Evolutionary conservation across 106 monocot species (phyloP).

Genomic region (Allium sativum): DNA sequence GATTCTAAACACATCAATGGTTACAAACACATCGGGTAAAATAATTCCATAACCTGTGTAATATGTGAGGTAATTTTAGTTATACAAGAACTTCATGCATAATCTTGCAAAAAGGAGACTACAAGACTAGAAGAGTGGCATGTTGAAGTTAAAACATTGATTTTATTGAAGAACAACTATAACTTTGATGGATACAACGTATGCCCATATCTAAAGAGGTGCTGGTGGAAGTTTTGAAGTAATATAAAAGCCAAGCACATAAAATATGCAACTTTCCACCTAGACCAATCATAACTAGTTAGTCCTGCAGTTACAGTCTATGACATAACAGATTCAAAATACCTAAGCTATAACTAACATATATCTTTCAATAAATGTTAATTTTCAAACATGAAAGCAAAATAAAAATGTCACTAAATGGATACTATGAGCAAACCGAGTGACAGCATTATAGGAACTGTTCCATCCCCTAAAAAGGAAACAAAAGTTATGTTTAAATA

Average conservation of each 20-base stretch:
- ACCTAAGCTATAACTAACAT: too few species aligned
- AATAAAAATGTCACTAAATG: too few species aligned
- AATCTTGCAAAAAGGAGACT: constrained; percentile 91
- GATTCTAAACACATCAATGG: background rate
- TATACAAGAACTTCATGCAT: constrained; percentile 84
- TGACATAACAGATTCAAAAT: too few species aligned
- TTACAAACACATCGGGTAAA: background rate
- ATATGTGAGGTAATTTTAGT: constrained; percentile 77
- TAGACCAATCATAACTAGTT: constrained; percentile 79
- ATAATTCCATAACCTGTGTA: constrained; percentile 38
- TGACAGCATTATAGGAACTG: constrained; percentile 69
- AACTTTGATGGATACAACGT: constrained; percentile 43
- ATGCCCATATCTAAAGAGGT: constrained; percentile 85
- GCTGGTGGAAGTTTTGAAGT: constrained; percentile 53
- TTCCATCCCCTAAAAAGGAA: constrained; percentile 70
- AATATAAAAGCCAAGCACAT: constrained; percentile 55
- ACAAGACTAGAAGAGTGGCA: constrained; percentile 11
- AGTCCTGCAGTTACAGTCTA: constrained; percentile 85
- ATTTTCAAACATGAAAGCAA: background rate
- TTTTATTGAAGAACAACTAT: background rate
- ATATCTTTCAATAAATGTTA: too few species aligned
- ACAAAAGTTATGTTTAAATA: constrained; percentile 4
- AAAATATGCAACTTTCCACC: constrained; percentile 58
- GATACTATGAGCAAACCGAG: constrained; percentile 88
- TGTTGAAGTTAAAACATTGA: background rate